Conservation (phyloP, 768 basidiomycete species). For the Cubamyces lactineus region DNA sequence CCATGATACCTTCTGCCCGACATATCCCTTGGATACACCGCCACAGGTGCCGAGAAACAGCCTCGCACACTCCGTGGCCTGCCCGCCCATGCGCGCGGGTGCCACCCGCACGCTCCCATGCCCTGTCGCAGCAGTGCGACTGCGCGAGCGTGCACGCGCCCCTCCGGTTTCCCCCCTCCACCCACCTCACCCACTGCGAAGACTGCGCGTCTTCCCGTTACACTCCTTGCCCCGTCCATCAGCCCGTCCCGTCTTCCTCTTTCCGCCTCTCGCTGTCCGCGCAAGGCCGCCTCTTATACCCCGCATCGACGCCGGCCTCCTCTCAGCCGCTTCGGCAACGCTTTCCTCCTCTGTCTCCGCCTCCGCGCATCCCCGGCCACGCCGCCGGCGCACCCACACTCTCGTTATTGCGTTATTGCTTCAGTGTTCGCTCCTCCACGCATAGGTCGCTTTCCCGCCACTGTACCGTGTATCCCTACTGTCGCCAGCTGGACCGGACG, state of each 20-base stretch:
- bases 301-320: conserved; percentile 24
- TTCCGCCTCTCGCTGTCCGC: conserved; percentile 4
- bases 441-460: conserved; percentile 14
- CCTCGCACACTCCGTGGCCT: background rate
- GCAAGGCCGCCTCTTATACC: conserved; percentile 25
- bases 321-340: conserved; percentile 9
- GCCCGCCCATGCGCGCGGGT: background rate
- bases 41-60: background rate
- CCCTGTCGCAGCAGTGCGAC: conserved; percentile 1
- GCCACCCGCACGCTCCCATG: background rate
- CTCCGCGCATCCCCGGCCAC: background rate
- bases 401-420: background rate
- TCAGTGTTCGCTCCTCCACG: background rate
- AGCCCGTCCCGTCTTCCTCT: background rate
- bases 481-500: conserved; percentile 19
- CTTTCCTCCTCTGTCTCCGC: background rate
- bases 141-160: background rate
- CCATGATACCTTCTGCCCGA: background rate
- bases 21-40: background rate
- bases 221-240: conserved; percentile 5
- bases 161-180: background rate
- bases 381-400: background rate
- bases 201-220: conserved; percentile 14
- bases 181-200: conserved; percentile 5
- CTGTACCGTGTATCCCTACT: conserved; percentile 26